Base-by-base conservation (phyloP, 2,329 filamentous ascomycete genomes). In the Diaporthe capsici region DNA sequence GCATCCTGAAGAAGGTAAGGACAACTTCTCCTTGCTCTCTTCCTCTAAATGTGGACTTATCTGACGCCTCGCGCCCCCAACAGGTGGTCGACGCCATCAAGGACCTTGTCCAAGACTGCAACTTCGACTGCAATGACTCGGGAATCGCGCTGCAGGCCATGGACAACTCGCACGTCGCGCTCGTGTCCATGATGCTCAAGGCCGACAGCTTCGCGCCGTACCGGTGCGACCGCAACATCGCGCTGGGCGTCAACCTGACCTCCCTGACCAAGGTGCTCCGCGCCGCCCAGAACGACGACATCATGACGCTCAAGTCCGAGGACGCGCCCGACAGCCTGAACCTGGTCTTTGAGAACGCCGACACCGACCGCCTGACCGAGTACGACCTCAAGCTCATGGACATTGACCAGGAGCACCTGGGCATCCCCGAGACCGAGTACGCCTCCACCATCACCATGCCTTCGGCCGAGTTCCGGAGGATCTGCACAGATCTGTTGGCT, bases 381-480 rank as follows among this genome's bases (percentile, higher is more conserved):
- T 99, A 99, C 85, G 97, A 99, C 86, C 94, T 99, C 87, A 99
- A 99, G 91, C 92, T 99, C 84, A 99, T 99, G 97, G 97, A 99
- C 85, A 99, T 99, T 85, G 97, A 99, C 87, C 97, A 99, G 88
- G 97, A 99, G 90, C 97, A 99, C 86, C 88, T 99, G 86, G 97
- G 97, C 78, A 99, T 99, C 81, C 97, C 97, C 22, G 96, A 99
- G 82, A 99, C 97, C n/a, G 97, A 99, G 82, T 99, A 99, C 83
- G 94, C 95, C 53, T 94, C 97, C 65, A 97, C 94, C 25, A 94
- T 99, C 79, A 89, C 91, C 73, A 95, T 99, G 95, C 96, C 97
- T 20, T 92, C 94, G 47, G 84, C 88, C 65, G 97, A 99, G 87
- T 98, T 99, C 87, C 94, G 95, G 87, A 94, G 96, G 81, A 99